Evolutionary conservation across 208 protist species (phyloP).

Genomic region (Acanthamoeba castellanii): DNA sequence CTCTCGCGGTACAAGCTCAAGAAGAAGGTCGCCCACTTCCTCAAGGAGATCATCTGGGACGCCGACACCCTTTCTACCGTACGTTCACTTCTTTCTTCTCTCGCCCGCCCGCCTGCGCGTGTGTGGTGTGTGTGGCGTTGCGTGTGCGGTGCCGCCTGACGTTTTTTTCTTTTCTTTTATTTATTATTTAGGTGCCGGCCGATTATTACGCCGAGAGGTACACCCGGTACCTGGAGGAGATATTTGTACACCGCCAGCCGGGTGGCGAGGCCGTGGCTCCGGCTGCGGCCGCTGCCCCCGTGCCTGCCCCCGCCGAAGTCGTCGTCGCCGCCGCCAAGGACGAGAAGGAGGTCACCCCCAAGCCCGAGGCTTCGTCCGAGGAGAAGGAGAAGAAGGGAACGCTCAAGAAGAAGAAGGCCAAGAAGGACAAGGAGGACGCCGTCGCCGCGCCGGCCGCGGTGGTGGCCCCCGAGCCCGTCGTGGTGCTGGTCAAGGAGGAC

Average conservation of each 20-base stretch:
- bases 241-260: background rate
- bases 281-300: background rate
- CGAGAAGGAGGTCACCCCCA: background rate
- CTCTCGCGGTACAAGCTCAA: constrained; percentile 38
- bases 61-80: constrained; percentile 53
- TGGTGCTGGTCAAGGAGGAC: background rate
- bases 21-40: constrained; percentile 61
- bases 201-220: constrained; percentile 61
- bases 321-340: background rate
- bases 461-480: background rate
- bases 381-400: constrained; percentile 17
- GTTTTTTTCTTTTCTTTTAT: too few relatives aligned
- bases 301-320: background rate
- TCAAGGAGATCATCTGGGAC: constrained; percentile 49
- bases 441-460: background rate
- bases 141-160: too few relatives aligned
- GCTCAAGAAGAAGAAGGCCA: background rate
- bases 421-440: background rate
- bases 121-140: too few relatives aligned
- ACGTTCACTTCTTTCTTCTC: background rate
- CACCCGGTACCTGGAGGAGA: background rate
- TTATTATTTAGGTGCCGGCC: constrained; percentile 19
- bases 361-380: background rate
- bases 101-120: background rate
- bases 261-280: background rate